Percentiles rank a stretch among this genome's conserved stretches.
Evolutionary conservation across 2,329 filamentous ascomycete genomes (phyloP).

Genomic region (Aureobasidium leucospermi): DNA sequence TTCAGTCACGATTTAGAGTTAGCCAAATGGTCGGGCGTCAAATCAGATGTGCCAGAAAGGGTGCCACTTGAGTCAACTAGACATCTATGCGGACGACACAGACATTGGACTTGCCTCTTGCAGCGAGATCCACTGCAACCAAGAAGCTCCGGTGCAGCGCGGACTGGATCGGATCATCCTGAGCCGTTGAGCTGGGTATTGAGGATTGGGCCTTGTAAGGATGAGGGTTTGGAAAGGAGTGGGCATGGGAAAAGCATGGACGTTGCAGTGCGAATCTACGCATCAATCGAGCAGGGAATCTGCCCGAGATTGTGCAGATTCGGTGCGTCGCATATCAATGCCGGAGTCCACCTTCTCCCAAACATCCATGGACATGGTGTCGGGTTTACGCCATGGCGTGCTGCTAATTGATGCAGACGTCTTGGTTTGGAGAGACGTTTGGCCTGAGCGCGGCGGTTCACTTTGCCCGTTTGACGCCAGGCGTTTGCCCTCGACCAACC

Average conservation of each 20-base stretch:
- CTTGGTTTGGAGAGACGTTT: slow-evolving; percentile 5
- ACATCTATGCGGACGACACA: slow-evolving; percentile 5
- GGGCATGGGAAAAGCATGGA: slow-evolving; percentile 7
- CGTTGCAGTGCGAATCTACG: slow-evolving; percentile 6
- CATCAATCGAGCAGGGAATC: slow-evolving; percentile 8
- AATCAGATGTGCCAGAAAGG: slow-evolving; percentile 5
- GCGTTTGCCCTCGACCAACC: slow-evolving; percentile 5
- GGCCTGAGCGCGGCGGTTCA: slow-evolving; percentile 5
- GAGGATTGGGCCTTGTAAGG: neutral
- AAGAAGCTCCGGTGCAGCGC: slow-evolving; percentile 11
- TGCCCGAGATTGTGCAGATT: slow-evolving; percentile 9
- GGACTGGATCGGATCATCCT: slow-evolving; percentile 12
- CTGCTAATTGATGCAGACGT: slow-evolving; percentile 9
- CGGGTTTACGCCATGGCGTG: slow-evolving; percentile 8
- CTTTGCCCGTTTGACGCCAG: neutral
- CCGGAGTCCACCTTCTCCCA: slow-evolving; percentile 7
- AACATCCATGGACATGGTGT: slow-evolving; percentile 11
- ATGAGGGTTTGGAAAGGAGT: neutral
- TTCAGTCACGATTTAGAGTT: slow-evolving; percentile 4
- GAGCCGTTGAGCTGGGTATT: slow-evolving; percentile 11
- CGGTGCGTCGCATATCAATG: slow-evolving; percentile 13
- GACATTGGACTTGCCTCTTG: slow-evolving; percentile 9
- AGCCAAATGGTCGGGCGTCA: slow-evolving; percentile 9
- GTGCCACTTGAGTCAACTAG: slow-evolving; percentile 5
- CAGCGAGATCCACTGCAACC: slow-evolving; percentile 7